Evolutionary conservation across 345 rosid genomes (phyloP), one percentile per base, ranked within the genome.

Genomic region (Hypericum androsaemum): DNA sequence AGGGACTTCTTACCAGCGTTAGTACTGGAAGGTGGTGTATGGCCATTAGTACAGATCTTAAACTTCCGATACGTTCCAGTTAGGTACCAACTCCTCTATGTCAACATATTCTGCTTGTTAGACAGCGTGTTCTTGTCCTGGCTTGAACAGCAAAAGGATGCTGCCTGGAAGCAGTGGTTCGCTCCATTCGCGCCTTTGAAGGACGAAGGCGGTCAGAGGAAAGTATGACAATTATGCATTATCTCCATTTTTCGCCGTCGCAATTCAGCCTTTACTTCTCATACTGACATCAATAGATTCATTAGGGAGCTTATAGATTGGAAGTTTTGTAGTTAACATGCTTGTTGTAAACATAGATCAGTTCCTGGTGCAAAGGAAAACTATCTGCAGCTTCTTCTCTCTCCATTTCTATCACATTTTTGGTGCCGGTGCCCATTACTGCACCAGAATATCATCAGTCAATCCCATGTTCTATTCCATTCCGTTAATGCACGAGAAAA

Each of bases 1-100:
- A 84, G 98, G 53, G 98, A 92, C 70, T 87, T 92, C 64, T 73
- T 84, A n/a, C 98, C 96, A 0, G 92, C 98, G 52, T 56, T 92
- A 74, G 64, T 80, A 52, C 60, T 87, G 51, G 98, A 87, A 64
- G 96, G 96, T 5, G 83, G 89, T 22, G 62, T 79, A 49, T 87
- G 98, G 95, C 96, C 96, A 0, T 66, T 87, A 6, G 77, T 84
- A 63, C 95, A 92, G 74, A 61, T 84, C 41, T 94, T 81, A 0
- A 92, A 88, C 74, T 92, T 87, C 72, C 78, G 88, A 36, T 84
- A 82, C 36, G 65, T 87, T 44, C 96, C 89, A 0, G 95, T 87
- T 56, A 78, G 79, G 56, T 83, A 92, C 76, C 98, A 87, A 61
- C 83, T 92, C 47, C 86, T 82, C 10, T 90, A 90, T 43, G 92